These are phyloP conservation scores for Fomitiporia mediterranea DNA, from an alignment of 1,284 basidiomycete species.

Conservation along the genomic window DNA sequence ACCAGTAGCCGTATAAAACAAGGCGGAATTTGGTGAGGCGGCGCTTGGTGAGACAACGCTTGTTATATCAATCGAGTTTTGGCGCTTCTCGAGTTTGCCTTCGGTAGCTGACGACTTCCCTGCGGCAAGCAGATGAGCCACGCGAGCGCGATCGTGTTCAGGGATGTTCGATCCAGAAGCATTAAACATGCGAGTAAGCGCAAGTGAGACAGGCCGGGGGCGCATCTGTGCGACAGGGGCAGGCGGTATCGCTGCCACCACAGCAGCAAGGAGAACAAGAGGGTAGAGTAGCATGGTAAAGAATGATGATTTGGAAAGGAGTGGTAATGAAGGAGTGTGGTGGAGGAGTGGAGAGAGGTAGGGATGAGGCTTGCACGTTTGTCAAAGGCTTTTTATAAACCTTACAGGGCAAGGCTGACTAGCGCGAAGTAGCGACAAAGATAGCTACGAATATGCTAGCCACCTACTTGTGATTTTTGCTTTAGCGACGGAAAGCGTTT, in stretches of 20 bases:
- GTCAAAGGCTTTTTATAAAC: too few relatives aligned
- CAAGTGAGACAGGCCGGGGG: background rate
- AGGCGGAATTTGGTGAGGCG: background rate
- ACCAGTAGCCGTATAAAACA: too few relatives aligned
- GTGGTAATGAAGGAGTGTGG: too few relatives aligned
- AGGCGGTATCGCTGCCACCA: background rate
- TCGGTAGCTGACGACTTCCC: background rate
- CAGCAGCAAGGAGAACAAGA: background rate
- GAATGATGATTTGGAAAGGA: too few relatives aligned
- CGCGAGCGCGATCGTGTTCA: slow-evolving; percentile 16
- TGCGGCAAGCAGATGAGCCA: background rate
- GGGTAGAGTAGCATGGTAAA: too few relatives aligned
- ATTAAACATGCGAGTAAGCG: slow-evolving; percentile 6
- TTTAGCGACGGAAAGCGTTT: too few relatives aligned
- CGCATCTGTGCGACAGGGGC: slow-evolving; percentile 8
- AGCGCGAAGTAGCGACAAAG: too few relatives aligned
- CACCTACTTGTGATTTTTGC: too few relatives aligned
- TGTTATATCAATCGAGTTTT: slow-evolving; percentile 2
- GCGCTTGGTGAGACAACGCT: slow-evolving; percentile 4
- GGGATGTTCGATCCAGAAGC: background rate
- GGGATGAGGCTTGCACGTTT: too few relatives aligned
- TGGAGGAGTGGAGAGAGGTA: too few relatives aligned
- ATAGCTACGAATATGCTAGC: too few relatives aligned
- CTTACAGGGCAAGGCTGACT: too few relatives aligned
- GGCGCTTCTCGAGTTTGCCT: background rate